Conservation (phyloP, 192 early-diverging fungal species). For the Coemansia sp. region DNA sequence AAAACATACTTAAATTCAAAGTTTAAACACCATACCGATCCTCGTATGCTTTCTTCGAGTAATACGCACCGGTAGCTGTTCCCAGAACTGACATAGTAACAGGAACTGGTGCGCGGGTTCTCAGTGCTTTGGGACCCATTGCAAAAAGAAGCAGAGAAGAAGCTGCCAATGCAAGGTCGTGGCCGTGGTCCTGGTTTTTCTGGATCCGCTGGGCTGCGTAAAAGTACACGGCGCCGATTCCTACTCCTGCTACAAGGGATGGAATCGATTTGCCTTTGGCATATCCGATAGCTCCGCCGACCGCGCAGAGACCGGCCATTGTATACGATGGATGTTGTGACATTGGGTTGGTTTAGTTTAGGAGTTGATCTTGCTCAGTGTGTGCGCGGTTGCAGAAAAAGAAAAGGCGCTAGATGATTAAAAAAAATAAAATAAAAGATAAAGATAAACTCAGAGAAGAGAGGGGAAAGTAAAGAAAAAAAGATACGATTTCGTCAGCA, state of each 20-base stretch:
- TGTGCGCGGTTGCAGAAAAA: too few relatives aligned
- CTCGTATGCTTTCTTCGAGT: constrained; percentile 47
- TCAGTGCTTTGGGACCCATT: constrained; percentile 49
- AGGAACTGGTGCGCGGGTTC: constrained; percentile 44
- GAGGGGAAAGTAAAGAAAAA: background rate
- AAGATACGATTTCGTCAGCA: too few relatives aligned
- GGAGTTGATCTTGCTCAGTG: too few relatives aligned
- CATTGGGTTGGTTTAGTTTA: too few relatives aligned
- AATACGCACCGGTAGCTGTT: constrained; percentile 36
- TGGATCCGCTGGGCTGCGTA: constrained; percentile 37
- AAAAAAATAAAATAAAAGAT: constrained; percentile 10
- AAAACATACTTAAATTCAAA: constrained; percentile 7
- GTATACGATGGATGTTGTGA: constrained; percentile 47
- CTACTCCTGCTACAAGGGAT: constrained; percentile 43
- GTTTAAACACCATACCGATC: constrained; percentile 40
- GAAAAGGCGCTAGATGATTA: background rate
- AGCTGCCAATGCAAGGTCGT: constrained; percentile 42
- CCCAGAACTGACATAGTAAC: constrained; percentile 38
- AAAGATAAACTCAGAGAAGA: background rate
- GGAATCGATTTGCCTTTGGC: constrained; percentile 48
- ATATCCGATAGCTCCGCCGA: constrained; percentile 48
- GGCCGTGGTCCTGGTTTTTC: constrained; percentile 41
- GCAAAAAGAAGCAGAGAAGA: constrained; percentile 41
- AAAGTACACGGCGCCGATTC: constrained; percentile 42
- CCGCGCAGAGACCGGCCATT: constrained; percentile 47